These are phyloP conservation scores for Eurotiales sp. DNA, from an alignment of 2,329 filamentous ascomycete genomes.

Conservation along the genomic window DNA sequence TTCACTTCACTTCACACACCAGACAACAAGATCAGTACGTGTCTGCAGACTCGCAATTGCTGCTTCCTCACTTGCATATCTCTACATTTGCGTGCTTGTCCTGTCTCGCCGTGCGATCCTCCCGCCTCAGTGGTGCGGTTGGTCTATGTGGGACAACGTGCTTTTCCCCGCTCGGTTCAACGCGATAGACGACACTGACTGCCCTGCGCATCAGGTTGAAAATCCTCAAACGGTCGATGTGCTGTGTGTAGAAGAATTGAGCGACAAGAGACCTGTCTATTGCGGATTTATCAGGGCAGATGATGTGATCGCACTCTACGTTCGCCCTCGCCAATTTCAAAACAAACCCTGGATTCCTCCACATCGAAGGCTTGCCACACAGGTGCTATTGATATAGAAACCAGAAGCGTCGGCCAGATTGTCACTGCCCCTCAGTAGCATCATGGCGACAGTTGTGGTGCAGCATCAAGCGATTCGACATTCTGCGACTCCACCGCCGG, in stretches of 20 bases:
- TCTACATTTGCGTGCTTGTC: too few relatives aligned
- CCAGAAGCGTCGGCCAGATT: not conserved
- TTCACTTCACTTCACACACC: too few relatives aligned
- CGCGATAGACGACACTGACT: not conserved
- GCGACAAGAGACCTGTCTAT: not conserved
- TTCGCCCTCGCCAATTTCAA: not conserved
- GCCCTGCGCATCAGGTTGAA: not conserved
- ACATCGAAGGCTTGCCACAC: not conserved
- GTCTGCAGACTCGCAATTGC: not conserved
- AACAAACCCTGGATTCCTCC: not conserved
- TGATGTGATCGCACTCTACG: constrained; percentile 2
- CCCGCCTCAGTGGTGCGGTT: not conserved
- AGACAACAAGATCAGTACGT: not conserved
- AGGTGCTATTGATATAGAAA: not conserved
- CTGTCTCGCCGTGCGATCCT: not conserved
- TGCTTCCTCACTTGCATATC: not conserved
- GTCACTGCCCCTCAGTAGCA: not conserved
- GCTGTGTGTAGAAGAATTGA: not conserved
- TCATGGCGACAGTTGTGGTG: constrained; percentile 47
- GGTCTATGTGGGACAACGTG: constrained; percentile 8
- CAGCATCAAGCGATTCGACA: constrained; percentile 44
- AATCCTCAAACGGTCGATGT: not conserved
- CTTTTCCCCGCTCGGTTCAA: constrained; percentile 7
- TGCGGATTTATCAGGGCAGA: constrained; percentile 2
- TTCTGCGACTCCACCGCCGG: constrained; percentile 48